phyloP scores from a whole-genome alignment of 768 basidiomycete species.

The Nidularia sp. region DNA sequence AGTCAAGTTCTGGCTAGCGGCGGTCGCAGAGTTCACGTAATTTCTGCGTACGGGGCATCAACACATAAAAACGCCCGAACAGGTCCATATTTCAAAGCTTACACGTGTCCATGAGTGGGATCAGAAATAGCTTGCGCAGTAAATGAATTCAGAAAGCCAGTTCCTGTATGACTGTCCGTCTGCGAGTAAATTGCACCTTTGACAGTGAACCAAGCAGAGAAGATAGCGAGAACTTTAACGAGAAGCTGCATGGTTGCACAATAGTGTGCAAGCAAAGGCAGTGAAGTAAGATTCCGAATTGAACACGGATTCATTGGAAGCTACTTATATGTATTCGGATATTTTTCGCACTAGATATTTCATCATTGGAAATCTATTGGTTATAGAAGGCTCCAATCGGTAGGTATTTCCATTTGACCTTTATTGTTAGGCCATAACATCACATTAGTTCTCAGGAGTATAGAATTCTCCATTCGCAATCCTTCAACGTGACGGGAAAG shows the following conservation, averaged over 20 bases:
- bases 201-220: constrained; percentile 12
- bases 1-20: constrained; percentile 51
- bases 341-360: too few species aligned
- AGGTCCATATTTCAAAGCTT: constrained; percentile 11
- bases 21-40: constrained; percentile 44
- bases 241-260: not conserved
- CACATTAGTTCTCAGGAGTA: too few species aligned
- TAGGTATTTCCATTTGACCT: too few species aligned
- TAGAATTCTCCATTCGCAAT: too few species aligned
- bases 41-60: constrained; percentile 19
- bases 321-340: not conserved
- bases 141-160: constrained; percentile 50
- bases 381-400: too few species aligned
- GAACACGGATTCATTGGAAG: too few species aligned
- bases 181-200: constrained; percentile 41
- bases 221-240: constrained; percentile 10
- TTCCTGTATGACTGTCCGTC: constrained; percentile 40
- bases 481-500: too few species aligned
- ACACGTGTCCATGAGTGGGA: constrained; percentile 68
- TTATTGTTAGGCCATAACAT: too few species aligned
- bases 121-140: constrained; percentile 45
- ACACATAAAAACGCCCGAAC: too few species aligned
- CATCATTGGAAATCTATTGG: too few species aligned
- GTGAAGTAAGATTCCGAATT: not conserved
- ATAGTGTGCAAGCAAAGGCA: not conserved